phyloP scores from a whole-genome alignment of 371 early-diverging fungal species.

The Mortierella sp. region DNA sequence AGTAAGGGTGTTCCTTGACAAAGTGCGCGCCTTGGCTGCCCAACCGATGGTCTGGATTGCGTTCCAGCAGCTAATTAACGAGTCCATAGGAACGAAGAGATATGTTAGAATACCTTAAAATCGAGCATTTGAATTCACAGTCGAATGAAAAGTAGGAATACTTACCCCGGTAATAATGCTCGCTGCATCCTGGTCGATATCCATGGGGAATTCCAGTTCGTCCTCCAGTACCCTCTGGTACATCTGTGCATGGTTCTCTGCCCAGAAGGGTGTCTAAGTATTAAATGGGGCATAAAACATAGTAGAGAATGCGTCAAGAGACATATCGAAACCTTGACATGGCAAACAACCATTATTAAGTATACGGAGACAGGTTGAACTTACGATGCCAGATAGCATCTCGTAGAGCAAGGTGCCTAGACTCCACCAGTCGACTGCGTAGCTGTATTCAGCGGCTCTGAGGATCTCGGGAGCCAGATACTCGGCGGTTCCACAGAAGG shows the following conservation, averaged over 20 bases:
- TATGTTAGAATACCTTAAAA: neutral
- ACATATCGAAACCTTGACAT: neutral
- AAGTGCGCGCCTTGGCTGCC: conserved; percentile 71
- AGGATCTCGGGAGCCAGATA: conserved; percentile 96
- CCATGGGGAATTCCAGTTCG: conserved; percentile 79
- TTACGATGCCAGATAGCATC: conserved; percentile 78
- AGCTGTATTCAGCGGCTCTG: conserved; percentile 82
- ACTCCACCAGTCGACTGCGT: conserved; percentile 97
- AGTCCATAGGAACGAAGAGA: neutral
- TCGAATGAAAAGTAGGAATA: conserved; percentile 5
- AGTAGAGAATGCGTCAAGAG: neutral
- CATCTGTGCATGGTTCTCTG: conserved; percentile 83
- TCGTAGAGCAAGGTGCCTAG: conserved; percentile 95
- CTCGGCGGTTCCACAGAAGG: conserved; percentile 97
- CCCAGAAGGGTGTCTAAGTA: conserved; percentile 84
- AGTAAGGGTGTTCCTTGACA: conserved; percentile 81
- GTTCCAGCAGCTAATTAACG: conserved; percentile 69
- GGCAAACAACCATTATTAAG: neutral
- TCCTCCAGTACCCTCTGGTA: conserved; percentile 85
- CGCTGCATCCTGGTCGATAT: conserved; percentile 69
- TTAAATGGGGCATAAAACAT: neutral
- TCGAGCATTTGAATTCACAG: neutral
- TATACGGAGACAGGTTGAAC: conserved; percentile 16
- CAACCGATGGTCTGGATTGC: conserved; percentile 74
- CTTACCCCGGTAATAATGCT: conserved; percentile 73